A percentile compares a stretch with the other conserved stretches of the same genome.
phyloP scores from a whole-genome alignment of 148 eudicot species.

The Fagopyrum homotropicum region DNA sequence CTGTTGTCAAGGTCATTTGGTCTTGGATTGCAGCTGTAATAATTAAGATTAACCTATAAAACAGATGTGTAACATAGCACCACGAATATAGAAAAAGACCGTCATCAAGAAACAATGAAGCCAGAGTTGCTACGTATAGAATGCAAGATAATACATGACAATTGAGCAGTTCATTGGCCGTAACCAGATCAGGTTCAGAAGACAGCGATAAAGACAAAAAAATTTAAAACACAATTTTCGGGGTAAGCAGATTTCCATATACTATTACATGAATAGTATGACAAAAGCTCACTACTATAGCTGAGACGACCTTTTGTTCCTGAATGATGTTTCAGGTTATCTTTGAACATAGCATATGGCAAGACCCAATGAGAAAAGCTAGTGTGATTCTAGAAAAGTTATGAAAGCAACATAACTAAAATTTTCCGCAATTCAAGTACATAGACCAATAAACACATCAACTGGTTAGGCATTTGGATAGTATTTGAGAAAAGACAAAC shows the following conservation, averaged over 20 bases:
- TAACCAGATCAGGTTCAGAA: too few relatives aligned
- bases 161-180: too few relatives aligned
- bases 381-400: background rate
- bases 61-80: background rate
- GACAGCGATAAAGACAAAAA: too few relatives aligned
- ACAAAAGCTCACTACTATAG: slow-evolving; percentile 24
- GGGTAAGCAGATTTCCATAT: too few relatives aligned
- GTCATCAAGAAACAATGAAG: background rate
- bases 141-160: too few relatives aligned
- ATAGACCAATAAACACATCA: background rate
- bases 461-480: background rate
- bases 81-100: background rate
- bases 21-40: slow-evolving; percentile 8
- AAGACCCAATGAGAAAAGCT: background rate
- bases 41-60: background rate
- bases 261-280: background rate
- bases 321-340: slow-evolving; percentile 19
- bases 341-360: background rate
- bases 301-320: slow-evolving; percentile 64
- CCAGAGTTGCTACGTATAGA: too few relatives aligned
- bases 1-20: slow-evolving; percentile 37
- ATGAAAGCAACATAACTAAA: background rate
- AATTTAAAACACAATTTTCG: too few relatives aligned
- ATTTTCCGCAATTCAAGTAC: background rate
- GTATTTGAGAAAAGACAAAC: slow-evolving; percentile 27